A percentile compares a stretch with the other conserved stretches of the same genome.
Conservation (phyloP, 768 basidiomycete genomes). For the Russula compacta region DNA sequence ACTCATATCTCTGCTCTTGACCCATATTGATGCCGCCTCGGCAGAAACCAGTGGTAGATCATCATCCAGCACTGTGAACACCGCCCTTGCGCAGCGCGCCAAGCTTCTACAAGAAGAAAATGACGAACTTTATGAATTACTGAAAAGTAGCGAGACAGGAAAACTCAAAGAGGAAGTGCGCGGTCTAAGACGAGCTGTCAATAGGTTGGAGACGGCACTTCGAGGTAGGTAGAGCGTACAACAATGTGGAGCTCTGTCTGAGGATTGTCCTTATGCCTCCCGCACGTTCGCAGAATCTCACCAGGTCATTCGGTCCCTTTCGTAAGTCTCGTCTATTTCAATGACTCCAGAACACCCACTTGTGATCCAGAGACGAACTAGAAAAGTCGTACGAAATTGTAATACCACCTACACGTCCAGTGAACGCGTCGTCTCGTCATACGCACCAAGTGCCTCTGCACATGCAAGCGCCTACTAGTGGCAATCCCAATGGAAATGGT, state of each 20-base stretch:
- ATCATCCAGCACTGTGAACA: conserved; percentile 46
- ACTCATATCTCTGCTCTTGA: conserved; percentile 56
- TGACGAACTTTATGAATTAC: conserved; percentile 71
- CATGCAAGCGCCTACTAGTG: conserved; percentile 21
- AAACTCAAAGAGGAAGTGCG: conserved; percentile 75
- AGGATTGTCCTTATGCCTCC: conserved; percentile 1
- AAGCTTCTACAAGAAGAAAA: conserved; percentile 77
- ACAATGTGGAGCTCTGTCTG: not conserved
- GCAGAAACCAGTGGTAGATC: conserved; percentile 23
- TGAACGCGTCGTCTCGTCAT: conserved; percentile 34
- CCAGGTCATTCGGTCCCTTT: conserved; percentile 55
- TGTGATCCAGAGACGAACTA: conserved; percentile 51
- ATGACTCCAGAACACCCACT: conserved; percentile 8
- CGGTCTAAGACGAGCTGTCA: conserved; percentile 56
- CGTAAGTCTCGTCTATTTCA: conserved; percentile 41
- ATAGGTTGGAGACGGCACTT: conserved; percentile 63
- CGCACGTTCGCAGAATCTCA: conserved; percentile 54
- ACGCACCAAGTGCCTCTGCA: conserved; percentile 31
- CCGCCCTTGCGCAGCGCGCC: conserved; percentile 69
- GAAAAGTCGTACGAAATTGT: conserved; percentile 69
- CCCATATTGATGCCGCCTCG: conserved; percentile 47
- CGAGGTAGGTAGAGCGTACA: conserved; percentile 43
- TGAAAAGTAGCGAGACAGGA: conserved; percentile 69
- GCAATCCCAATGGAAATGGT: conserved; percentile 25
- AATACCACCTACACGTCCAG: conserved; percentile 34